phyloP scores from a whole-genome alignment of 257 asterid genomes.

The Orobanche coerulescens region DNA sequence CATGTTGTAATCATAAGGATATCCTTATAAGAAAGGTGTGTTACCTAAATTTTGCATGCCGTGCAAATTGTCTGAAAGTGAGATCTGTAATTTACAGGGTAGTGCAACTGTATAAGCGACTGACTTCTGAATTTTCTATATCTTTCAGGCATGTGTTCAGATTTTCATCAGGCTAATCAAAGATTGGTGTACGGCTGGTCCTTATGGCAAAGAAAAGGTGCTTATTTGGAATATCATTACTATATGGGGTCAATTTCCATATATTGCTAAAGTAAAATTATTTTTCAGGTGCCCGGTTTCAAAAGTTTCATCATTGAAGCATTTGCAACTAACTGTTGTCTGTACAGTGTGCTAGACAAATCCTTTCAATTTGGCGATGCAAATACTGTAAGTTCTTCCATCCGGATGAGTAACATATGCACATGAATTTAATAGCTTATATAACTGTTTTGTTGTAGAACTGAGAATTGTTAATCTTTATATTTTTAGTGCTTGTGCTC shows the following conservation, averaged over 20 bases:
- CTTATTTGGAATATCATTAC: neutral
- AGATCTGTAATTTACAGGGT: conserved; percentile 6
- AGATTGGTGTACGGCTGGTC: conserved; percentile 68
- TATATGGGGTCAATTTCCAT: conserved; percentile 1
- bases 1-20: conserved; percentile 84
- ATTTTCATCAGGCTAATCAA: conserved; percentile 77
- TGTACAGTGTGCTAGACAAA: conserved; percentile 86
- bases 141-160: conserved; percentile 77
- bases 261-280: conserved; percentile 20
- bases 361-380: conserved; percentile 91
- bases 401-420: neutral
- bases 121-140: conserved; percentile 6
- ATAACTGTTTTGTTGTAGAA: neutral
- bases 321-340: conserved; percentile 78
- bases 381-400: conserved; percentile 64
- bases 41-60: neutral
- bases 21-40: conserved; percentile 63
- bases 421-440: neutral
- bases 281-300: conserved; percentile 89
- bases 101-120: neutral
- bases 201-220: conserved; percentile 71
- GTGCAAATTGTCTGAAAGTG: neutral
- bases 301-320: conserved; percentile 60
- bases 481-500: neutral
- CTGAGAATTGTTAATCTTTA: neutral